Evolutionary conservation across 2,329 filamentous ascomycete species (phyloP), one percentile per base, ranked within the genome.

Genomic region (Fusarium domesticum): DNA sequence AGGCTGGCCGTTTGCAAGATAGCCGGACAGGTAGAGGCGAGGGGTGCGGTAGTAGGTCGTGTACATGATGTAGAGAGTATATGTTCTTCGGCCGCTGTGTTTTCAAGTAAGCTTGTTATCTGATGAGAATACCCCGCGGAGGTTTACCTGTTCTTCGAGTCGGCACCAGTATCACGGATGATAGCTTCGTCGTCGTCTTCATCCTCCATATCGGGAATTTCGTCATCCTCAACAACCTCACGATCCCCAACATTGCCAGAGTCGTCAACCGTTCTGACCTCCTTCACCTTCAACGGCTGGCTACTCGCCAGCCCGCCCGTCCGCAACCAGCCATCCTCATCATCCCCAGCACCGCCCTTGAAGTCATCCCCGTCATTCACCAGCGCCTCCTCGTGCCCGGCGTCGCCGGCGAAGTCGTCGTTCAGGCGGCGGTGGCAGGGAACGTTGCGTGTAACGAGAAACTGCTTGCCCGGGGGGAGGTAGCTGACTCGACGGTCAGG

Each of bases 201-300:
- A 52, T 97, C 93, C 64, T 97, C 93, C 90, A 97, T 97, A 64
- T 97, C 92, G 0, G 91, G 92, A 50, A 97, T 96, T 60, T 96
- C 92, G 35, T 89, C 83, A 40, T 85, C 85, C 19, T 83, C 79
- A 5, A 87, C 73, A 23, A 81, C 77, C 39, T 84, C 84, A 44
- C 80, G 76, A 45, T 91, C 88, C 12, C 86, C 89, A 35, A 95
- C 75, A 61, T 93, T 92, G 18, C 91, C 92, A 18, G 86, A 84
- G 60, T 96, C 90, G 62, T 95, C 91, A 18, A 96, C 83, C 0
- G 91, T 95, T 57, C 88, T 77, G 33, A 96, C 89, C 67, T 96
- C 89, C 57, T 80, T 77, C 18, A 84, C 84, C 70, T 87, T 84
- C 37, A 87, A 80, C 53, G 89, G 85, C 64, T 89, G 85, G 39